These are phyloP conservation scores for Alnus rubra DNA, from an alignment of 306 rosid species.

Conservation along the genomic window DNA sequence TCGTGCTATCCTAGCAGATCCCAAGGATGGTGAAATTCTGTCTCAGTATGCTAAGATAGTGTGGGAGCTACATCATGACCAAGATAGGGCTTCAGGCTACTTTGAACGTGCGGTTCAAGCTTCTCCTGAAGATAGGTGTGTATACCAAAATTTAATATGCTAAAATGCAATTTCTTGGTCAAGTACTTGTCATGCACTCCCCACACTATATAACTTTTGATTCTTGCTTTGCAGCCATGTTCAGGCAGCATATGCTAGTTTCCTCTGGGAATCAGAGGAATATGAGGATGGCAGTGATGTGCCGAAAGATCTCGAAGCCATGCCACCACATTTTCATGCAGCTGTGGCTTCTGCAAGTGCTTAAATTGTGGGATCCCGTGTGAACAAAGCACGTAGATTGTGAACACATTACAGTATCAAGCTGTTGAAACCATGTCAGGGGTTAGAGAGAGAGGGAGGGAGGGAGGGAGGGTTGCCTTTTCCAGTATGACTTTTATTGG, in stretches of 20 bases:
- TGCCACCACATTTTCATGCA: slow-evolving; percentile 35
- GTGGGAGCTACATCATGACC: slow-evolving; percentile 76
- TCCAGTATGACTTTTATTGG: too few relatives aligned
- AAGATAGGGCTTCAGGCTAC: slow-evolving; percentile 64
- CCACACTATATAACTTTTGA: slow-evolving; percentile 8
- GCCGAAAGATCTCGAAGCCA: slow-evolving; percentile 14
- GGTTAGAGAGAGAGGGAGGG: background rate
- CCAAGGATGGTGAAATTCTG: slow-evolving; percentile 70
- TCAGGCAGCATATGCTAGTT: slow-evolving; percentile 83
- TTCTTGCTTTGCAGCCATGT: slow-evolving; percentile 62
- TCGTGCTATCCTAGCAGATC: slow-evolving; percentile 73
- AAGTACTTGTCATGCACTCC: background rate
- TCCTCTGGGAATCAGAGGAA: slow-evolving; percentile 85
- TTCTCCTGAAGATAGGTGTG: slow-evolving; percentile 78
- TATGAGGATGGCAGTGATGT: slow-evolving; percentile 29
- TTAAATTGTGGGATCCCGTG: slow-evolving; percentile 4
- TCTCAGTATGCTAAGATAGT: slow-evolving; percentile 75
- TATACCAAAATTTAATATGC: background rate
- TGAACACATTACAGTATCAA: too few relatives aligned
- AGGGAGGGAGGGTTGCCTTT: too few relatives aligned
- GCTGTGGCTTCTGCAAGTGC: slow-evolving; percentile 56
- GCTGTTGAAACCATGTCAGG: too few relatives aligned
- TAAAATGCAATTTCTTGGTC: background rate
- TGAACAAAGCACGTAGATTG: background rate
- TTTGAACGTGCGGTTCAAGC: slow-evolving; percentile 75